Evolutionary conservation across 352 stramenopile genomes (phyloP).

Genomic region (Globisporangium apiculatum): DNA sequence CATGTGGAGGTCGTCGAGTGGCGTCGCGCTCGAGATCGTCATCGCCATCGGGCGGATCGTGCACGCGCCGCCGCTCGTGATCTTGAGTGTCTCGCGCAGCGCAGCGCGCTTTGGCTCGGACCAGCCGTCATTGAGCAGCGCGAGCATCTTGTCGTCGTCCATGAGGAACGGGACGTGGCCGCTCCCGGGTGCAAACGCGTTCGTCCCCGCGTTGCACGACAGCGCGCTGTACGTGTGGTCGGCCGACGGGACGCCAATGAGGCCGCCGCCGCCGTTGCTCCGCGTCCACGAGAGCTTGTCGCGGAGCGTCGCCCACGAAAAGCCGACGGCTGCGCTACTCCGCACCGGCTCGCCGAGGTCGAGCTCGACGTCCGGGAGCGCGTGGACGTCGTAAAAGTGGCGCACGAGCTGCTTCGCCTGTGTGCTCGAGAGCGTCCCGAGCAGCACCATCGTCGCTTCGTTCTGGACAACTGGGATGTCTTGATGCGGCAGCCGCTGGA

Average conservation of each 20-base stretch:
- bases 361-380: conserved; percentile 44
- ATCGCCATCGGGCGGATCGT: conserved; percentile 71
- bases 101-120: conserved; percentile 45
- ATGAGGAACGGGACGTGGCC: conserved; percentile 63
- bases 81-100: conserved; percentile 52
- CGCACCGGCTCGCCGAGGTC: conserved; percentile 66
- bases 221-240: conserved; percentile 68
- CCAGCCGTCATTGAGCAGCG: conserved; percentile 70
- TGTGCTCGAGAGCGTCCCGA: conserved; percentile 50
- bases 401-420: conserved; percentile 62
- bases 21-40: conserved; percentile 73
- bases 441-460: conserved; percentile 55
- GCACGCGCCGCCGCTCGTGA: conserved; percentile 56
- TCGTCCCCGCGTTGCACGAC: conserved; percentile 20
- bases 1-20: conserved; percentile 84
- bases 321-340: conserved; percentile 13
- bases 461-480: conserved; percentile 72
- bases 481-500: conserved; percentile 62
- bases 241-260: conserved; percentile 56
- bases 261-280: conserved; percentile 40
- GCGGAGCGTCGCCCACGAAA: conserved; percentile 60
- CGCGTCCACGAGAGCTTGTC: conserved; percentile 40
- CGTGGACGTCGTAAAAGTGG: conserved; percentile 46
- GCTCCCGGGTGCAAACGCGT: conserved; percentile 4
- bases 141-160: conserved; percentile 78